Evolutionary conservation across 805 yeast genomes (phyloP).

Genomic region (Myxozyma udenii): DNA sequence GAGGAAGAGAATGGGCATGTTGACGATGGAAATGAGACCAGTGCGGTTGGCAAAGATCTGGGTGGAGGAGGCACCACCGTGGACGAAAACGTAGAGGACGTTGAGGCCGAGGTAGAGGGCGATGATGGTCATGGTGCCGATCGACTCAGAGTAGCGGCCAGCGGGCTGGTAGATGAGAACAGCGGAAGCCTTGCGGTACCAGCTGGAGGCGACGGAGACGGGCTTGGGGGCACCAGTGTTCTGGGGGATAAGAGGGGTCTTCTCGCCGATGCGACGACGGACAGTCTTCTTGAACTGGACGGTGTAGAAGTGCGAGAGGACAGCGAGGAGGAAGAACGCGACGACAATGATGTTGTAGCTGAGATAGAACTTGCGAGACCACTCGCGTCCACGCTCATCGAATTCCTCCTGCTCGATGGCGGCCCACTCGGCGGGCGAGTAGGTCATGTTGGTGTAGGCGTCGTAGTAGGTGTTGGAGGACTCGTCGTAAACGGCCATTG

Average conservation of each 20-base stretch:
- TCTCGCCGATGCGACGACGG: constrained; percentile 17
- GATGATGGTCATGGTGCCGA: constrained; percentile 28
- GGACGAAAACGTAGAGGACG: constrained; percentile 24
- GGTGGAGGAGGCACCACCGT: constrained; percentile 29
- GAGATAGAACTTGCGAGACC: constrained; percentile 30
- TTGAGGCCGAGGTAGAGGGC: constrained; percentile 26
- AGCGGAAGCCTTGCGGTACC: constrained; percentile 16
- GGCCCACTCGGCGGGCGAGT: constrained; percentile 27
- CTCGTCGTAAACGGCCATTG: constrained; percentile 14
- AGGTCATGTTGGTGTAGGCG: constrained; percentile 20
- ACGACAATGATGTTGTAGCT: constrained; percentile 30
- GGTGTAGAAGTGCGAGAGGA: constrained; percentile 26
- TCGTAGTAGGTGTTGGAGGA: constrained; percentile 19
- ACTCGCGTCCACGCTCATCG: constrained; percentile 30
- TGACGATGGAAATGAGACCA: constrained; percentile 29
- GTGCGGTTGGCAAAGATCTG: constrained; percentile 29
- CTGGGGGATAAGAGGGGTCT: constrained; percentile 26
- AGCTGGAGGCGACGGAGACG: constrained; percentile 6
- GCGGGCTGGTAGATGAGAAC: constrained; percentile 27
- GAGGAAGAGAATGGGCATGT: constrained; percentile 30
- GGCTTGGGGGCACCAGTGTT: constrained; percentile 18
- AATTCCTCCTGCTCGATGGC: constrained; percentile 28
- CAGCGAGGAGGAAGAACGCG: constrained; percentile 26
- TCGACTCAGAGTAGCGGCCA: constrained; percentile 29
- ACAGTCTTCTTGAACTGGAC: constrained; percentile 30